phyloP scores from a whole-genome alignment of 2,329 filamentous ascomycete species.

The Fusarium sororula region DNA sequence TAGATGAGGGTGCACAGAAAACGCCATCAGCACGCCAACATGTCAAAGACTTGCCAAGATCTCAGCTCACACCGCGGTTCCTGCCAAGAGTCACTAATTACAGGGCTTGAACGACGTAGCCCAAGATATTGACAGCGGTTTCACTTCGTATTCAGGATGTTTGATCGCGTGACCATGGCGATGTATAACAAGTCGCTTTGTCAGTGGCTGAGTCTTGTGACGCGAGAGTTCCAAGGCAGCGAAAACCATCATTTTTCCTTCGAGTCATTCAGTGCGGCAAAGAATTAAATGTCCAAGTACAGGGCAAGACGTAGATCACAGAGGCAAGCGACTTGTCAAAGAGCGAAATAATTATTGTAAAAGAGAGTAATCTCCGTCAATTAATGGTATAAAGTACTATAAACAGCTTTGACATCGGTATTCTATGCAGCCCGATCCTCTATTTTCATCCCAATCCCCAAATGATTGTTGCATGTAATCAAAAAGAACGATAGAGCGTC shows the following conservation, averaged over 20 bases:
- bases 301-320: background rate
- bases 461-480: background rate
- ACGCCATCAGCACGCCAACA: background rate
- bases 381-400: constrained; percentile 27
- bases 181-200: background rate
- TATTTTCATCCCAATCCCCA: constrained; percentile 4
- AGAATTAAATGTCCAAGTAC: background rate
- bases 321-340: background rate
- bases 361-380: constrained; percentile 20
- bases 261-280: background rate
- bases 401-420: constrained; percentile 1
- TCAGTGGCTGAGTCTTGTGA: background rate
- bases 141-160: background rate
- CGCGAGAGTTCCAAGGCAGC: background rate
- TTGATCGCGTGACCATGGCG: background rate
- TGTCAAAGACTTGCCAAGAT: background rate
- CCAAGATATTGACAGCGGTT: background rate
- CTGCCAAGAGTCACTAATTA: background rate
- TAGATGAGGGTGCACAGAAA: background rate
- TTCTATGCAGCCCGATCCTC: constrained; percentile 25
- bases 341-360: background rate
- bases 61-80: background rate
- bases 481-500: constrained; percentile 12
- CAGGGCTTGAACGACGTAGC: background rate
- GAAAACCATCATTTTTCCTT: background rate